These are phyloP conservation scores for Hypoxylon sp. DNA, from an alignment of 2,329 filamentous ascomycete species.

Conservation along the genomic window DNA sequence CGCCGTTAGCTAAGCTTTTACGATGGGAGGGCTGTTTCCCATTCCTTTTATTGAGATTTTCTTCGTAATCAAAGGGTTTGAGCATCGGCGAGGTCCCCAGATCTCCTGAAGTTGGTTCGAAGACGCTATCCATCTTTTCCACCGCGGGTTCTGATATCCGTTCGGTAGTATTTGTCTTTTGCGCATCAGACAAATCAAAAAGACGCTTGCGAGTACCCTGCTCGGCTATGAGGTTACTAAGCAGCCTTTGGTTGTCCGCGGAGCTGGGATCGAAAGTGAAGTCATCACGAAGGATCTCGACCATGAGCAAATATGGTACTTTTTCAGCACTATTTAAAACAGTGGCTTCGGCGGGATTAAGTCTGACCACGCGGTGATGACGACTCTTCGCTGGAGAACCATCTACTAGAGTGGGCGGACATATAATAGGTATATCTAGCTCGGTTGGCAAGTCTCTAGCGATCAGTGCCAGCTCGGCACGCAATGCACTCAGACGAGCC, in stretches of 20 bases:
- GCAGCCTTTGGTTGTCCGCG: slow-evolving; percentile 77
- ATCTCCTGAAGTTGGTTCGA: slow-evolving; percentile 86
- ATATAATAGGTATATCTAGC: slow-evolving; percentile 86
- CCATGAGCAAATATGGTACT: slow-evolving; percentile 87
- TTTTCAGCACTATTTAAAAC: slow-evolving; percentile 90
- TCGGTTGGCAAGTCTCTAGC: slow-evolving; percentile 86
- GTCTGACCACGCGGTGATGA: slow-evolving; percentile 85
- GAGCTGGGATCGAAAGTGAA: slow-evolving; percentile 86
- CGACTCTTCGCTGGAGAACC: slow-evolving; percentile 81
- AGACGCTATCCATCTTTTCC: slow-evolving; percentile 76
- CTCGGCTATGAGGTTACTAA: slow-evolving; percentile 70
- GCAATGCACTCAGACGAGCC: slow-evolving; percentile 83
- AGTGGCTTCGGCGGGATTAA: slow-evolving; percentile 87
- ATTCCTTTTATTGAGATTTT: slow-evolving; percentile 55
- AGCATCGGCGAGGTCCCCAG: slow-evolving; percentile 81
- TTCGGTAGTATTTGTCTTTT: slow-evolving; percentile 63
- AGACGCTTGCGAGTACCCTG: slow-evolving; percentile 71
- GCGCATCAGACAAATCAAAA: slow-evolving; percentile 79
- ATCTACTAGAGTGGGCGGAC: slow-evolving; percentile 80
- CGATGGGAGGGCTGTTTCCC: slow-evolving; percentile 45
- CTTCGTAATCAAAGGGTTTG: slow-evolving; percentile 67
- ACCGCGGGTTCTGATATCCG: slow-evolving; percentile 60
- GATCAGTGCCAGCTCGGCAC: slow-evolving; percentile 85
- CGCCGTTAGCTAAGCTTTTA: slow-evolving; percentile 48
- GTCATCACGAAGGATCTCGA: slow-evolving; percentile 85